These are phyloP conservation scores for Telopea speciosissima DNA, from an alignment of 177 flowering plant species.

Conservation along the genomic window DNA sequence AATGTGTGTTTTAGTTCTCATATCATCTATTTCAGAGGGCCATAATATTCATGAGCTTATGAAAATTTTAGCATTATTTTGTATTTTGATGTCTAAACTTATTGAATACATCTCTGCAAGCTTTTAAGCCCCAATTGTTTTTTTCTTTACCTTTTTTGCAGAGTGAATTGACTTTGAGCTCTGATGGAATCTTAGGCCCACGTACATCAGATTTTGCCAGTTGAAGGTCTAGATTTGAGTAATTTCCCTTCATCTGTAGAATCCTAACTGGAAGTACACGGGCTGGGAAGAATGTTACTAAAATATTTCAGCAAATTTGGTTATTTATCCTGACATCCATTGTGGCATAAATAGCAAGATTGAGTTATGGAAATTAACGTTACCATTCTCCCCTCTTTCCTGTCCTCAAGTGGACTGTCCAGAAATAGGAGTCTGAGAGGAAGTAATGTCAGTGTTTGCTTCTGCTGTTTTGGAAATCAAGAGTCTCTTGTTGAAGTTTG, in stretches of 20 bases:
- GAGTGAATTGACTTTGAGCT: slow-evolving; percentile 82
- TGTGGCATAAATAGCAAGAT: background rate
- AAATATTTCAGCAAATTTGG: background rate
- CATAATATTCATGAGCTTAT: no score
- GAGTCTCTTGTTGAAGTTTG: background rate
- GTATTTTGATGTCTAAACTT: background rate
- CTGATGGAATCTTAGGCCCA: slow-evolving; percentile 83
- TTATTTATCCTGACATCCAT: background rate
- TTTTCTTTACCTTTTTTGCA: slow-evolving; percentile 23
- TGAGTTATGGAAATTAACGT: background rate
- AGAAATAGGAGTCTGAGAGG: background rate
- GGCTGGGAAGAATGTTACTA: background rate
- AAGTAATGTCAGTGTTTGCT: background rate
- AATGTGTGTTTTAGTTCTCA: no score
- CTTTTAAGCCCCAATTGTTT: background rate
- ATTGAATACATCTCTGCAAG: background rate
- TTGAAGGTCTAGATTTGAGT: slow-evolving; percentile 61
- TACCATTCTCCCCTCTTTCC: background rate
- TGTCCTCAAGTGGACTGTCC: background rate
- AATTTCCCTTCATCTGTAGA: slow-evolving; percentile 59
- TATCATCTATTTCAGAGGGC: no score
- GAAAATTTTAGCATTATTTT: background rate
- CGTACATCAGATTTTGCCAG: slow-evolving; percentile 55
- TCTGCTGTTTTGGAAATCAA: background rate
- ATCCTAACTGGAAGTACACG: slow-evolving; percentile 5